Percentiles rank a stretch among this genome's conserved stretches.
Conservation (phyloP, 768 basidiomycete species). For the Cystobasidium onofrii region DNA sequence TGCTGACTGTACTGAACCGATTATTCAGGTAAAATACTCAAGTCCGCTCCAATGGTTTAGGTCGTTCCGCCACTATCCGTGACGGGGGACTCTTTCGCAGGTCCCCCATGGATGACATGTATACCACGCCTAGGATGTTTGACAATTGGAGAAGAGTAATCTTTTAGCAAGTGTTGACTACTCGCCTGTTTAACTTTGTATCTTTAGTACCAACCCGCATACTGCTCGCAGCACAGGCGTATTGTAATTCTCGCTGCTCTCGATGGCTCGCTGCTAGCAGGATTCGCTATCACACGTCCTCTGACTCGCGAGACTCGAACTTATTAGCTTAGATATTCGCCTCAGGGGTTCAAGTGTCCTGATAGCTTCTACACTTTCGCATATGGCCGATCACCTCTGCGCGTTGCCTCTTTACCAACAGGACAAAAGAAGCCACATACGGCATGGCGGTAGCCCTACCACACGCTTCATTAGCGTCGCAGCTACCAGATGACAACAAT, state of each 20-base stretch:
- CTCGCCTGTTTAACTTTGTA: no score
- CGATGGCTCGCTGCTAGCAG: no score
- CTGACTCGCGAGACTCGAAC: no score
- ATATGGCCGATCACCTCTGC: not conserved
- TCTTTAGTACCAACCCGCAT: no score
- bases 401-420: not conserved
- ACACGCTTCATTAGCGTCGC: not conserved
- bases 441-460: not conserved
- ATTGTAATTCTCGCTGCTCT: no score
- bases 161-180: no score
- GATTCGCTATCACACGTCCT: no score
- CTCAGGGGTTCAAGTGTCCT: no score
- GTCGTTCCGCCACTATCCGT: not conserved
- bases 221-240: no score
- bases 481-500: not conserved
- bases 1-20: not conserved
- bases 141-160: no score
- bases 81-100: not conserved
- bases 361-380: no score
- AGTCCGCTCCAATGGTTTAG: slow-evolving; percentile 19
- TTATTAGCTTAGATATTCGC: no score
- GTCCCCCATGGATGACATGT: not conserved
- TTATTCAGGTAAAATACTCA: slow-evolving; percentile 26
- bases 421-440: not conserved
- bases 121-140: not conserved